phyloP scores from a whole-genome alignment of 257 asterid species.

The Ajuga chamaepitys region DNA sequence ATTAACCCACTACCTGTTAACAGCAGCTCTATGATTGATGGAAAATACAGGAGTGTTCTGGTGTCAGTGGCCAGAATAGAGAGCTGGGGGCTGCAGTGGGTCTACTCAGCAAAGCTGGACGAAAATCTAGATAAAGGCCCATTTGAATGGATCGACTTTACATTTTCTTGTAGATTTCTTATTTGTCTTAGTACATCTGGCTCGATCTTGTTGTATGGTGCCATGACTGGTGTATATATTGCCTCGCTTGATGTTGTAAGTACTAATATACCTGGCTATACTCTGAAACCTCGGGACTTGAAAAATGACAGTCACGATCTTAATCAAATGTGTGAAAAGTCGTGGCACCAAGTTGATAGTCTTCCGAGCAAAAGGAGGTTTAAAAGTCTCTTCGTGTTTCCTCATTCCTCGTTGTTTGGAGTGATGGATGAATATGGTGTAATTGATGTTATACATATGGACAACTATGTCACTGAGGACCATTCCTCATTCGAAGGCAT shows the following conservation, averaged over 20 bases:
- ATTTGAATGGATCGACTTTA: slow-evolving; percentile 77
- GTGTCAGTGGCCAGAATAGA: slow-evolving; percentile 57
- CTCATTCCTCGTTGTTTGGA: slow-evolving; percentile 61
- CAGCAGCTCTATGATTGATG: slow-evolving; percentile 29
- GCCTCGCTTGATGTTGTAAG: slow-evolving; percentile 45
- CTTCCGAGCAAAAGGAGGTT: slow-evolving; percentile 46
- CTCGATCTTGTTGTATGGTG: slow-evolving; percentile 48
- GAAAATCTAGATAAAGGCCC: slow-evolving; percentile 35
- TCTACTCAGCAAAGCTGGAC: slow-evolving; percentile 54
- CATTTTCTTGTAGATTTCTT: slow-evolving; percentile 62
- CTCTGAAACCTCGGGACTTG: slow-evolving; percentile 25
- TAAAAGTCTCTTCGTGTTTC: slow-evolving; percentile 49
- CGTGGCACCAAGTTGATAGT: slow-evolving; percentile 19
- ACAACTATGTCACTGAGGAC: slow-evolving; percentile 35
- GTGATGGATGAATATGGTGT: slow-evolving; percentile 80
- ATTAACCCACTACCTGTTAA: slow-evolving; percentile 21
- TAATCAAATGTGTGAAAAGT: slow-evolving; percentile 18
- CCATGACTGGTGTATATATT: slow-evolving; percentile 54
- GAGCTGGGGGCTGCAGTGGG: slow-evolving; percentile 84
- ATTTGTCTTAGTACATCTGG: slow-evolving; percentile 73
- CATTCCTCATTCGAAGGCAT: slow-evolving; percentile 26
- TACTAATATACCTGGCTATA: slow-evolving; percentile 26
- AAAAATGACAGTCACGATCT: slow-evolving; percentile 17
- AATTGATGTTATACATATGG: slow-evolving; percentile 35
- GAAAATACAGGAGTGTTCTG: slow-evolving; percentile 22